Evolutionary conservation across 2,329 filamentous ascomycete species (phyloP).

Genomic region (Trichoderma breve): DNA sequence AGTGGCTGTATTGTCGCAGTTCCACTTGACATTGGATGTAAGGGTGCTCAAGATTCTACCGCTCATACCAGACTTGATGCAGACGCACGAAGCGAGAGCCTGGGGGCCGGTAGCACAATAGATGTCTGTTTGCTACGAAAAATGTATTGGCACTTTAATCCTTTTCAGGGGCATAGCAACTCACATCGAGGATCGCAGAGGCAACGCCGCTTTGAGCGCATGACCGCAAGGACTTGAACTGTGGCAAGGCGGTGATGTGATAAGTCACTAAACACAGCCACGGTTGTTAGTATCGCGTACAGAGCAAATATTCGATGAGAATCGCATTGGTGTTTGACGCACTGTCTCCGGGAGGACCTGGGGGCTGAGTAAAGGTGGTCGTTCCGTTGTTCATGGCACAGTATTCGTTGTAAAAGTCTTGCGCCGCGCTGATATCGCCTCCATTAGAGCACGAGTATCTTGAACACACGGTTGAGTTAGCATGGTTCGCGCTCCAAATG

Average conservation of each 20-base stretch:
- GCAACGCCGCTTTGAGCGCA: conserved; percentile 48
- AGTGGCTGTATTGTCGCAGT: conserved; percentile 44
- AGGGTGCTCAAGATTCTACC: conserved; percentile 42
- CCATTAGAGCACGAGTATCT: conserved; percentile 46
- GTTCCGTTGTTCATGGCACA: conserved; percentile 51
- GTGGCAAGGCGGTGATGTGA: conserved; percentile 51
- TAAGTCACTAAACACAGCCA: conserved; percentile 45
- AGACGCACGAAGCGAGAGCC: conserved; percentile 52
- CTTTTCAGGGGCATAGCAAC: conserved; percentile 13
- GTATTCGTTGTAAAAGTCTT: conserved; percentile 51
- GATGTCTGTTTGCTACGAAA: conserved; percentile 31
- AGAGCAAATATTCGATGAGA: too few relatives aligned
- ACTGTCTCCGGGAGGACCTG: conserved; percentile 52
- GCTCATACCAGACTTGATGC: conserved; percentile 49
- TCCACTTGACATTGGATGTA: conserved; percentile 43
- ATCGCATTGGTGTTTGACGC: conserved; percentile 26
- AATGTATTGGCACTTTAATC: too few relatives aligned
- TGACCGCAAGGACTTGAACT: conserved; percentile 43
- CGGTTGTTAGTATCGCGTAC: conserved; percentile 23
- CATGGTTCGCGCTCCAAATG: not conserved
- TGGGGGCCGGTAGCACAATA: conserved; percentile 47
- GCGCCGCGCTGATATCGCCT: conserved; percentile 46
- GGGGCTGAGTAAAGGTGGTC: conserved; percentile 46
- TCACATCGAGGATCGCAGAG: conserved; percentile 41
- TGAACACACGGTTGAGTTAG: not conserved